Conservation (phyloP, 331 rosid species). For the Acacia concinna region DNA sequence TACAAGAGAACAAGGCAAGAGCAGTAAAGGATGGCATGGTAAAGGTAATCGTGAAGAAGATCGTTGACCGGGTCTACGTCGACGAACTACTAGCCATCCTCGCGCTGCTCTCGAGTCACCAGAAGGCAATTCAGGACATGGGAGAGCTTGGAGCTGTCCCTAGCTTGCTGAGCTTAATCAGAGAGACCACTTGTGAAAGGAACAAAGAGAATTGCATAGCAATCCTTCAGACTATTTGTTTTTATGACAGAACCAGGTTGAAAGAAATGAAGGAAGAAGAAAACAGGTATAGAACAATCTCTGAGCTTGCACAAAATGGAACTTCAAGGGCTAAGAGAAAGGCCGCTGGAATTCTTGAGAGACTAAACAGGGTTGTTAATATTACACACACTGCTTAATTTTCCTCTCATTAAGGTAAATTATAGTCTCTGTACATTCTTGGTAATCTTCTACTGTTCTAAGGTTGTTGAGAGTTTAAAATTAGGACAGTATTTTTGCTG, state of each 20-base stretch:
- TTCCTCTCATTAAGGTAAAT: slow-evolving; percentile 17
- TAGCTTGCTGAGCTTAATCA: slow-evolving; percentile 56
- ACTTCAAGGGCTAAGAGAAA: slow-evolving; percentile 92
- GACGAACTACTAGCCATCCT: slow-evolving; percentile 82
- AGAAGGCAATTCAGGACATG: slow-evolving; percentile 70
- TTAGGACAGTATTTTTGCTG: background rate
- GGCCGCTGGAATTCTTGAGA: slow-evolving; percentile 83
- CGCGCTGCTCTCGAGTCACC: slow-evolving; percentile 74
- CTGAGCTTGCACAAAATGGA: slow-evolving; percentile 76
- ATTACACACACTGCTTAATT: slow-evolving; percentile 77
- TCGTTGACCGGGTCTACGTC: slow-evolving; percentile 44
- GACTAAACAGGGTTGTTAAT: slow-evolving; percentile 76
- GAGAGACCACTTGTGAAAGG: slow-evolving; percentile 71
- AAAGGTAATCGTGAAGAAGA: slow-evolving; percentile 59
- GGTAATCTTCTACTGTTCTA: slow-evolving; percentile 19
- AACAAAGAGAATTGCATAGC: slow-evolving; percentile 83
- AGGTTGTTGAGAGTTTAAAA: slow-evolving; percentile 13
- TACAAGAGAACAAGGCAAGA: slow-evolving; percentile 76
- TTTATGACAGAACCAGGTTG: slow-evolving; percentile 68
- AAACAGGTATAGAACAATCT: slow-evolving; percentile 57
- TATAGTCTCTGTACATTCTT: slow-evolving; percentile 30
- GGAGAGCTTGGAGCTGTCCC: slow-evolving; percentile 78
- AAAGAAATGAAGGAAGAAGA: slow-evolving; percentile 83
- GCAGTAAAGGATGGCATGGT: slow-evolving; percentile 72
- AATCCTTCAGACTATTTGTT: slow-evolving; percentile 68